Base-by-base conservation (phyloP, 169 alveolate genomes). In the Plasmodium coatneyi region DNA sequence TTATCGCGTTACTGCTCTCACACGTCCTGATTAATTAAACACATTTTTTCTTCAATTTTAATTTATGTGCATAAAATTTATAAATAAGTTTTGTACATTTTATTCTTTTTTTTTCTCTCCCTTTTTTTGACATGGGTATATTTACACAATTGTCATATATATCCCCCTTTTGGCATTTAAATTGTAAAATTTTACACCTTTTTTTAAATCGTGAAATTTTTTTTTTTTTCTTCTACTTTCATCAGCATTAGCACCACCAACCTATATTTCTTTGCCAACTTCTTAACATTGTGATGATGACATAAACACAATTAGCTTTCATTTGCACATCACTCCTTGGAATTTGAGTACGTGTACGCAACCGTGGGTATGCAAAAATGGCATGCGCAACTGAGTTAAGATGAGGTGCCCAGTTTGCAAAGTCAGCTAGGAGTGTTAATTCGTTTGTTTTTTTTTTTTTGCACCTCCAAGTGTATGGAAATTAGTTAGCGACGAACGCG, bases 111-210 rank as follows among this genome's bases (percentile, higher is more conserved):
- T 22, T 56, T 56, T 56, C n/a, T n/a, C 30, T 3, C 39, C 72
- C 4, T 56, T 19, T 56, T 56, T 56, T 56, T 56, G 72, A 56
- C 72, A 19, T 56, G 22, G 72, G 72, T 56, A 56, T 56, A 56
- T 22, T 56, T 56, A 56, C 30, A 56, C 72, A 56, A 56, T 56
- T 56, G 72, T 56, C 72, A 22, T 74, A 74, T 74, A 25, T 74
- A 32, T 74, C 52, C 16, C 49, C 72, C 72, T 56, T 74, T 74
- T 74, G 82, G 82, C 82, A 16, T 74, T 74, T 74, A 22, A 74
- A 74, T 74, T 74, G 43, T 25, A 74, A 16, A 19, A 74, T 74
- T 74, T 34, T 74, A 74, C 52, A 43, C 43, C 52, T 74, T 74
- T 74, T 74, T 74, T 74, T 28, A 49, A 81, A 36, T 56, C 72